Evolutionary conservation across 345 rosid genomes (phyloP).

Genomic region (Populus davidiana): DNA sequence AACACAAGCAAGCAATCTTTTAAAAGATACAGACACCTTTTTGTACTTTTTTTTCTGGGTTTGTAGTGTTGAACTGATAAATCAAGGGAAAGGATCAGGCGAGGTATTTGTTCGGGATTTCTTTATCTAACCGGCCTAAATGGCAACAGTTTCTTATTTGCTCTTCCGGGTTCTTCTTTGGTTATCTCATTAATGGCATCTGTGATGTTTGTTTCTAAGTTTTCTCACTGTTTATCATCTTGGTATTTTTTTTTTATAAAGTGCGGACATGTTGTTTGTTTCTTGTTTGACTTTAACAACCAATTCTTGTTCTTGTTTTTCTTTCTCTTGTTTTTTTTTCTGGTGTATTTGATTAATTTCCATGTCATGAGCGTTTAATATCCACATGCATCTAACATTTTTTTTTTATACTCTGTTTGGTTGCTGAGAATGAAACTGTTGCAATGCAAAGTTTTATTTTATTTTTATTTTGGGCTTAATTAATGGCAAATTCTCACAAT

Average conservation of each 20-base stretch:
- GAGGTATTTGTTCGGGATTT: conserved; percentile 62
- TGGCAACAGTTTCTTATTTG: conserved; percentile 88
- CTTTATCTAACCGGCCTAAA: conserved; percentile 59
- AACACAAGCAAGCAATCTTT: neutral
- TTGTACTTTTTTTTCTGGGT: neutral
- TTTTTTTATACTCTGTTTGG: conserved; percentile 3
- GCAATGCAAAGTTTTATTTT: neutral
- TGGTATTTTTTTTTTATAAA: neutral
- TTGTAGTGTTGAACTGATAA: neutral
- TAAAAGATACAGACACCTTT: neutral
- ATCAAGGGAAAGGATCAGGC: conserved; percentile 70
- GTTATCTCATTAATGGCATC: conserved; percentile 88
- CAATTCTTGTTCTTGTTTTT: neutral
- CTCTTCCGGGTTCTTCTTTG: conserved; percentile 92
- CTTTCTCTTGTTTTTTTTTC: neutral
- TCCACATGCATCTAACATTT: neutral
- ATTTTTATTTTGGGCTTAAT: neutral
- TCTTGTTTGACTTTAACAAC: neutral
- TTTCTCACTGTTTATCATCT: neutral
- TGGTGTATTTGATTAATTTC: neutral
- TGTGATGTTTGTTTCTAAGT: conserved; percentile 60
- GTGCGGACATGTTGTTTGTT: neutral
- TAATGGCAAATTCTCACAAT: neutral
- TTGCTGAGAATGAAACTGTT: neutral
- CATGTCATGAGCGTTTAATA: neutral